These are phyloP conservation scores for Tuber microsphaerosporum DNA, from an alignment of 495 filamentous ascomycete genomes.

Conservation along the genomic window DNA sequence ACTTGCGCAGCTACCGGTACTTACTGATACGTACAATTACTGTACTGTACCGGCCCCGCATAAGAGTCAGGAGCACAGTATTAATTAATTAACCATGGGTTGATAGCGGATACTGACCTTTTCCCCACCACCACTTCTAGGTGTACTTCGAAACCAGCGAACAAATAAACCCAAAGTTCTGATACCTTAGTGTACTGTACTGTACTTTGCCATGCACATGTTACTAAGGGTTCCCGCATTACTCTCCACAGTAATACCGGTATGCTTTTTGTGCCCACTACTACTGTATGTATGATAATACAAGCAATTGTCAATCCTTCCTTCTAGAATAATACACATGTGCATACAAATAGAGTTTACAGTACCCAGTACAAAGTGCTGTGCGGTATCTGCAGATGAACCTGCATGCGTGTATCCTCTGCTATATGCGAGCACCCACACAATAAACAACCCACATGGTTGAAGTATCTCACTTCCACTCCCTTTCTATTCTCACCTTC, in stretches of 20 bases:
- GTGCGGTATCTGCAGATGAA: neutral
- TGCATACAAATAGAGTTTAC: neutral
- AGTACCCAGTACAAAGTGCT: neutral
- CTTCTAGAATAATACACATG: neutral
- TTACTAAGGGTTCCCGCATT: neutral
- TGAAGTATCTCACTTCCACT: neutral
- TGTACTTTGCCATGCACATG: neutral
- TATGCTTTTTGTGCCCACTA: neutral
- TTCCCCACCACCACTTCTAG: neutral
- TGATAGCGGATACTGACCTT: neutral
- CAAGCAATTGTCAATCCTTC: neutral
- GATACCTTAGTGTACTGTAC: neutral
- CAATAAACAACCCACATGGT: neutral
- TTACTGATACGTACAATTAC: neutral
- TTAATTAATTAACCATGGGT: neutral
- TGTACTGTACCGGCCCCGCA: neutral
- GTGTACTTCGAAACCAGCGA: neutral
- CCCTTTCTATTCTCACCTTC: too few species aligned
- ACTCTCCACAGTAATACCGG: neutral
- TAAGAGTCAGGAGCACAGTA: neutral
- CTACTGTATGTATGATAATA: neutral
- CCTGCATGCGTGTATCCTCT: neutral
- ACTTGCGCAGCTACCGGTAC: neutral
- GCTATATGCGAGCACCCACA: neutral
- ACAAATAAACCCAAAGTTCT: neutral